Base-by-base conservation (phyloP, 495 filamentous ascomycete species). In the Hypoxylon cercidicola region DNA sequence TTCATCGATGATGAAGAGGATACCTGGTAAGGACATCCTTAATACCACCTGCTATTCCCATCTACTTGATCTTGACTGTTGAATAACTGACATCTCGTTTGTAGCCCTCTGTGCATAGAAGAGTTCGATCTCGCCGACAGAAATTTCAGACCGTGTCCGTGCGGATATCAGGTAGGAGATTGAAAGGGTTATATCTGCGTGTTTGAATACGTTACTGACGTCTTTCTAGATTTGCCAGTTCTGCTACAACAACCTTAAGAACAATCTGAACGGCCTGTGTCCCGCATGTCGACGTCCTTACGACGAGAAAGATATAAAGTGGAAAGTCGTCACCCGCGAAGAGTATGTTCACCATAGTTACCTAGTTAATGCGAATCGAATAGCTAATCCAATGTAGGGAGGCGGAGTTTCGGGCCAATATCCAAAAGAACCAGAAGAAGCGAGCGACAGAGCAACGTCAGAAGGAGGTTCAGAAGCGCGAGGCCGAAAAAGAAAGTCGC, bases 1-100 rank as follows among this genome's bases (percentile, higher is more conserved):
- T 96, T 97, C 83, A 92, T 98, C 76, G 96, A 99, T 69, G 96
- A 98, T 71, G 93, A 97, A 66, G 95, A 97, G 72, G 93, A 97
- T 71, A 88, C 85, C 66, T 96, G 92, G 92, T 96, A 83, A 72
- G 87, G 39, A 46, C 21, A 59, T 74, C 41, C 35, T 53, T 39
- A 37, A 32, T 54, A 48, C 41, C 15, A 2, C 34, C 52, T 37
- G 1, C 12, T 16, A 19, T 51, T 34, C 45, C 45, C 5, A 21
- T 30, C 21, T 35, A 12, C n/a, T 23, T 16, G 9, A 39, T 6
- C 3, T 20, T 3, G n/a, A 1, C 5, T 43, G 6, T 11, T 11
- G 25, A 20, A 59, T 67, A 40, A 70, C 65, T 62, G 54, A 74
- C 60, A 48, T 62, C 55, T 48, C n/a, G 30, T 54, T 20, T 62